A percentile compares a stretch with the other conserved stretches of the same genome.
Conservation (phyloP, 2,329 filamentous ascomycete species). For the Gnomoniopsis sp. region DNA sequence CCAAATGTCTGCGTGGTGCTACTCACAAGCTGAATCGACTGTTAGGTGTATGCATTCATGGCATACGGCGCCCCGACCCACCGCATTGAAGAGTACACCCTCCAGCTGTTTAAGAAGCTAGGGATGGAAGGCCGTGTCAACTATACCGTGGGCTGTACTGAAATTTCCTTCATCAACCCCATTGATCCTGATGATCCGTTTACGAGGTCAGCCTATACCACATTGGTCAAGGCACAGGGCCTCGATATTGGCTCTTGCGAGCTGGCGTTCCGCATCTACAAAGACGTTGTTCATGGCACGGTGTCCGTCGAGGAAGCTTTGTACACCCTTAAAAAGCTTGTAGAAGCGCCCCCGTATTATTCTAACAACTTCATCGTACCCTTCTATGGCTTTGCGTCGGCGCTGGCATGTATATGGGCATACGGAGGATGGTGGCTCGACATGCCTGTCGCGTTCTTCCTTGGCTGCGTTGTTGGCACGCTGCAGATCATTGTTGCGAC, state of each 20-base stretch:
- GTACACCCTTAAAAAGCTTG: constrained; percentile 1
- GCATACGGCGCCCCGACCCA: constrained; percentile 15
- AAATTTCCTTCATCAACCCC: constrained; percentile 17
- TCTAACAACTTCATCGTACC: constrained; percentile 15
- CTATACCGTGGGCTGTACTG: constrained; percentile 19
- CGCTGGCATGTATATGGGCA: constrained; percentile 3
- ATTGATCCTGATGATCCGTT: constrained; percentile 16
- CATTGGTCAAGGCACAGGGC: constrained; percentile 18
- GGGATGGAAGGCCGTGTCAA: constrained; percentile 20
- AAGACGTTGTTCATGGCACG: constrained; percentile 15
- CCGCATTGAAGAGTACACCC: constrained; percentile 18
- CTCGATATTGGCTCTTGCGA: constrained; percentile 20
- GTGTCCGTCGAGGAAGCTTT: constrained; percentile 16
- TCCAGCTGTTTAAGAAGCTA: constrained; percentile 14
- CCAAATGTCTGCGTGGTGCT: not conserved
- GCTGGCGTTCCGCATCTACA: constrained; percentile 17
- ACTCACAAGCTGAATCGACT: not conserved
- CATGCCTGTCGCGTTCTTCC: constrained; percentile 14
- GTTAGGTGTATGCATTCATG: constrained; percentile 18
- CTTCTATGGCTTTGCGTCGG: constrained; percentile 9
- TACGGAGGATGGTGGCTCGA: constrained; percentile 14
- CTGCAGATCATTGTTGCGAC: constrained; percentile 12
- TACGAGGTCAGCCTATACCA: constrained; percentile 17
- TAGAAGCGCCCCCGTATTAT: constrained; percentile 13
- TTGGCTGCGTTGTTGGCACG: constrained; percentile 10